A percentile compares a stretch with the other conserved stretches of the same genome.
Evolutionary conservation across 2,329 filamentous ascomycete genomes (phyloP).

Genomic region (Lachnellula occidentalis): DNA sequence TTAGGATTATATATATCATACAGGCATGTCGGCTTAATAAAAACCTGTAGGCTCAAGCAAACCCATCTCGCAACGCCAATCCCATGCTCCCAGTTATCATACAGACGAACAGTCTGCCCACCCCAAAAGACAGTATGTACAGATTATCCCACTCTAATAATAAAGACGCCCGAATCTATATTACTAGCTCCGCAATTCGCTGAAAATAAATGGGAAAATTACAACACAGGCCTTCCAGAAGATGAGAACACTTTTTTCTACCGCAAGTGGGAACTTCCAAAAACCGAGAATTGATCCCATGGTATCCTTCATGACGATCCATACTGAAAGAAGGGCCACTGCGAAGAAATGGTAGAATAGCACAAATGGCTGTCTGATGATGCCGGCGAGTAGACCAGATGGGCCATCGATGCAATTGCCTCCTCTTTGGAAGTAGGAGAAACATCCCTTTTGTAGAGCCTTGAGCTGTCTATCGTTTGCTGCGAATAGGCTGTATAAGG

Average conservation of each 20-base stretch:
- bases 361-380: constrained; percentile 70
- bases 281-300: constrained; percentile 45
- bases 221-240: constrained; percentile 78
- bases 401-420: constrained; percentile 72
- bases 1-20: neutral
- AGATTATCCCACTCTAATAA: neutral
- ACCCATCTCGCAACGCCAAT: neutral
- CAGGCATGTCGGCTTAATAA: too few relatives aligned
- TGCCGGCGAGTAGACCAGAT: constrained; percentile 72
- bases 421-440: constrained; percentile 78
- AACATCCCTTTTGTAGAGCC: constrained; percentile 83
- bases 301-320: constrained; percentile 44
- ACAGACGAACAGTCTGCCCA: neutral
- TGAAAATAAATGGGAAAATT: constrained; percentile 75
- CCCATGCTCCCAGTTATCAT: neutral
- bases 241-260: constrained; percentile 62
- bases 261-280: constrained; percentile 56
- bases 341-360: constrained; percentile 92
- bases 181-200: constrained; percentile 47
- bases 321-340: constrained; percentile 84
- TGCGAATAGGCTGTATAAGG: constrained; percentile 86
- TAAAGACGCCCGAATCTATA: neutral
- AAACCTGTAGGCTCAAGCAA: neutral
- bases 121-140: neutral
- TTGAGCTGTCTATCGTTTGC: constrained; percentile 73